Evolutionary conservation across 2,329 filamentous ascomycete species (phyloP).

Genomic region (Corynespora cassiicola): DNA sequence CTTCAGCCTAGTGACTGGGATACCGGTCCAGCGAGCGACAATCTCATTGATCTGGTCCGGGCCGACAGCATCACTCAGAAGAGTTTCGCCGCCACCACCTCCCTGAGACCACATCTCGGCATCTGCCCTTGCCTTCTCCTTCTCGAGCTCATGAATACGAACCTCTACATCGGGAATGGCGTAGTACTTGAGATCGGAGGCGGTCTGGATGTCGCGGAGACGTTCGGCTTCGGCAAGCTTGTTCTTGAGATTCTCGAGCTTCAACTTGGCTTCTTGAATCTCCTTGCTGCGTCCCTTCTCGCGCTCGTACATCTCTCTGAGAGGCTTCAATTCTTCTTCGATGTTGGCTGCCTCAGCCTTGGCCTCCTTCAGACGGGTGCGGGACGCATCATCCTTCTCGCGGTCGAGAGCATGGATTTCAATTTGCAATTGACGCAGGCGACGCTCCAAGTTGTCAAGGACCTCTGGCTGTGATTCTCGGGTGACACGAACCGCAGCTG

Average conservation of each 20-base stretch:
- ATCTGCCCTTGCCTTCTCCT: conserved; percentile 79
- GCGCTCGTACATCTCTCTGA: conserved; percentile 93
- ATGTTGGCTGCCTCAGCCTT: conserved; percentile 93
- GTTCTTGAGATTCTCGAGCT: conserved; percentile 88
- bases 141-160: conserved; percentile 81
- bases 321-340: conserved; percentile 87
- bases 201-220: conserved; percentile 80
- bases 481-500: conserved; percentile 93
- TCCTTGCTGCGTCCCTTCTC: conserved; percentile 91
- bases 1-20: conserved; percentile 91
- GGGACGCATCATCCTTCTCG: conserved; percentile 93
- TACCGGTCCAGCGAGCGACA: conserved; percentile 96
- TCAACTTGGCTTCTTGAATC: conserved; percentile 93
- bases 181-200: conserved; percentile 95
- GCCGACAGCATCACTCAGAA: conserved; percentile 92
- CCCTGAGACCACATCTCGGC: conserved; percentile 63
- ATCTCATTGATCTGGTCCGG: conserved; percentile 99
- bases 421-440: conserved; percentile 88
- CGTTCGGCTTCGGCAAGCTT: conserved; percentile 95
- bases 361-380: conserved; percentile 79
- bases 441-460: conserved; percentile 92
- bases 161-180: conserved; percentile 91
- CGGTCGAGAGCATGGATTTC: conserved; percentile 95
- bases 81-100: conserved; percentile 69
- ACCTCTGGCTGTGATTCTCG: conserved; percentile 96